Percentiles rank a stretch among this genome's conserved stretches.
These are phyloP conservation scores for Rhodotorula sp. DNA, from an alignment of 1,284 basidiomycete genomes.

Conservation along the genomic window DNA sequence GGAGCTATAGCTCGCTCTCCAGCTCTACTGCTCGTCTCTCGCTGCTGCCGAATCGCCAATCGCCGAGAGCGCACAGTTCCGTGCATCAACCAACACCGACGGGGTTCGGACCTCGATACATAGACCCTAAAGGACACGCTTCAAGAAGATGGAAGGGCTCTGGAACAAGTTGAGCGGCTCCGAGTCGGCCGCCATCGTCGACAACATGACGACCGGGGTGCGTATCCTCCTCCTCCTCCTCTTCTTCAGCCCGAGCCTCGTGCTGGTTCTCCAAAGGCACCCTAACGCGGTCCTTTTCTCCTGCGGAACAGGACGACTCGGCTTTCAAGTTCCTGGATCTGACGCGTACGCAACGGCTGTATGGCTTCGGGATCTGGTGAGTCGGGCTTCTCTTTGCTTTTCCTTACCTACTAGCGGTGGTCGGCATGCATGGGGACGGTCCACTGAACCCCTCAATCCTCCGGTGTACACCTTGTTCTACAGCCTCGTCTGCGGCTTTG, in stretches of 20 bases:
- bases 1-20: too few species aligned
- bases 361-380: slow-evolving; percentile 79
- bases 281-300: not conserved
- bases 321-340: slow-evolving; percentile 76
- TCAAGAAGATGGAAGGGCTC: slow-evolving; percentile 30
- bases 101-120: too few species aligned
- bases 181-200: slow-evolving; percentile 31
- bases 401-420: not conserved
- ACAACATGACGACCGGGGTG: slow-evolving; percentile 25
- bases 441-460: not conserved
- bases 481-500: slow-evolving; percentile 37
- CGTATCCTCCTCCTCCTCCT: not conserved
- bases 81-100: not conserved
- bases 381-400: slow-evolving; percentile 43
- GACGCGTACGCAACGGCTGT: slow-evolving; percentile 73
- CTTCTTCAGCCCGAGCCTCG: not conserved
- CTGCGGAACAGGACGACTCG: slow-evolving; percentile 16
- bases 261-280: too few species aligned
- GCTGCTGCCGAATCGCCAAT: too few species aligned
- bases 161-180: slow-evolving; percentile 37
- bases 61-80: too few species aligned
- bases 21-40: too few species aligned
- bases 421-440: not conserved
- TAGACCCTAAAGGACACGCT: not conserved
- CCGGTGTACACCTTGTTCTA: not conserved